These are phyloP conservation scores for Pseudogymnoascus sp. DNA, from an alignment of 2,329 filamentous ascomycete genomes.

Conservation along the genomic window DNA sequence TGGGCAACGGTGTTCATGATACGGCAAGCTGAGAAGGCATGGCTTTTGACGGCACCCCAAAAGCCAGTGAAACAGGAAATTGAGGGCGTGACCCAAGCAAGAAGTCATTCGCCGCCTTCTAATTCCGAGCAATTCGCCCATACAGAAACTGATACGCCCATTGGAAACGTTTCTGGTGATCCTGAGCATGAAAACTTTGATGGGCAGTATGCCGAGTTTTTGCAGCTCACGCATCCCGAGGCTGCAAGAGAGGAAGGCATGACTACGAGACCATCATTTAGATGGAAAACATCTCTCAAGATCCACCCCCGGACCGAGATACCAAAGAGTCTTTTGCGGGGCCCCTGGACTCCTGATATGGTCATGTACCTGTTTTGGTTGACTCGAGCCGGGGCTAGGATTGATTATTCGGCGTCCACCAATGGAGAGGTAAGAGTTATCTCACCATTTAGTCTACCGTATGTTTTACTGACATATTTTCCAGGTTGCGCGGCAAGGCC, in stretches of 20 bases:
- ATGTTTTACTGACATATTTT: not conserved
- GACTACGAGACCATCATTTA: not conserved
- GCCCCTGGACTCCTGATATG: constrained; percentile 25
- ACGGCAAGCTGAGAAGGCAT: constrained; percentile 10
- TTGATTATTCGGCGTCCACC: constrained; percentile 24
- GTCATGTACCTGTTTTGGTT: constrained; percentile 26
- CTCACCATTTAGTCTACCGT: not conserved
- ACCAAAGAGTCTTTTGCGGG: constrained; percentile 24
- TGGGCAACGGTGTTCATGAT: constrained; percentile 8
- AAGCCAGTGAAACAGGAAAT: not conserved
- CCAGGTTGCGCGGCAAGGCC: constrained; percentile 8
- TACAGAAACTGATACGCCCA: not conserved
- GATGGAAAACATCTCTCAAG: not conserved
- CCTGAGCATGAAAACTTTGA: constrained; percentile 11
- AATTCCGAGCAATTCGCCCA: not conserved
- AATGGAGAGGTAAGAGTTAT: constrained; percentile 24
- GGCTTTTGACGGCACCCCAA: not conserved
- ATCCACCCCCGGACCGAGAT: constrained; percentile 15
- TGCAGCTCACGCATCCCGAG: not conserved
- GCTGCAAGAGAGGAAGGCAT: not conserved
- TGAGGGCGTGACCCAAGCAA: not conserved
- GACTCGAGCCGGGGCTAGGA: constrained; percentile 21
- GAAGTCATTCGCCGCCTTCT: not conserved
- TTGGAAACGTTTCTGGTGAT: not conserved
- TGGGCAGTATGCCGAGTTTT: constrained; percentile 16